Conservation (phyloP, 2,329 filamentous ascomycete genomes). For the Diplodia intermedia region DNA sequence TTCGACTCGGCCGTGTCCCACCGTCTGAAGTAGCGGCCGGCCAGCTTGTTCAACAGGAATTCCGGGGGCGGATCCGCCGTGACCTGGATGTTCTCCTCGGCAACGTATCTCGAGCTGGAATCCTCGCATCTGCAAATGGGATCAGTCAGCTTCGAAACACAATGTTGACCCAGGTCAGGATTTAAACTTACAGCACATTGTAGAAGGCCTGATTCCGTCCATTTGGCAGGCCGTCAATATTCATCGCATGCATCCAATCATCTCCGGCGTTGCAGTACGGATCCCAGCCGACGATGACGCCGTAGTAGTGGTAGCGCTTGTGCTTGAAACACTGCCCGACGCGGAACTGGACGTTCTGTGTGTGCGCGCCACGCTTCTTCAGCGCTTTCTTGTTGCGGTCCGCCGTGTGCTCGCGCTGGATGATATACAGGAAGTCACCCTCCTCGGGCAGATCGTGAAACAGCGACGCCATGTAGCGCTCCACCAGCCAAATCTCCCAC, state of each 20-base stretch:
- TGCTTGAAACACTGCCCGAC: constrained; percentile 86
- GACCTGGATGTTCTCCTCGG: constrained; percentile 77
- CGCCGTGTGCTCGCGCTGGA: constrained; percentile 50
- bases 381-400: constrained; percentile 59
- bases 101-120: constrained; percentile 74
- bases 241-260: constrained; percentile 69
- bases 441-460: constrained; percentile 61
- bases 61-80: constrained; percentile 34
- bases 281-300: constrained; percentile 89
- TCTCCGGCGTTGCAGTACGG: constrained; percentile 64
- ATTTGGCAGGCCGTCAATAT: constrained; percentile 65
- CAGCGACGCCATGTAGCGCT: constrained; percentile 71
- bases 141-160: neutral
- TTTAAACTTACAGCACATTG: constrained; percentile 75
- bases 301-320: constrained; percentile 77
- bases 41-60: constrained; percentile 64
- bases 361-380: constrained; percentile 46
- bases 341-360: constrained; percentile 38
- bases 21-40: constrained; percentile 86
- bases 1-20: constrained; percentile 71
- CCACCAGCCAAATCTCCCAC: constrained; percentile 75
- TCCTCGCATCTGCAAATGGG: constrained; percentile 64
- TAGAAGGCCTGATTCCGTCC: constrained; percentile 78
- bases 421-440: constrained; percentile 61
- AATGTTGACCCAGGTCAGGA: neutral